Evolutionary conservation across 768 basidiomycete species (phyloP).

Genomic region (Pleurotus sapidus): DNA sequence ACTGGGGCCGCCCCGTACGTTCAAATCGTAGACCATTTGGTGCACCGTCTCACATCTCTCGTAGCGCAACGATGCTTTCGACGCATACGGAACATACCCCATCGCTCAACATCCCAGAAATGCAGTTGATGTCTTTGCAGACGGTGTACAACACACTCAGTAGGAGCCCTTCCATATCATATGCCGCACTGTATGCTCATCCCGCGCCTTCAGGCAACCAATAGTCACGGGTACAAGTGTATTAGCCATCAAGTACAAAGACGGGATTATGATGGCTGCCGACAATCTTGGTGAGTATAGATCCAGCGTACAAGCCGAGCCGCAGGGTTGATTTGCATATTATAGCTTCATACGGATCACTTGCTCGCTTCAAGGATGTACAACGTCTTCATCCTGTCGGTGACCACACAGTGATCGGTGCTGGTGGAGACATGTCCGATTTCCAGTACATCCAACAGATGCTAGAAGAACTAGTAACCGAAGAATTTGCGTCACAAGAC

Average conservation of each 20-base stretch:
- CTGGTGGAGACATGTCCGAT: conserved; percentile 96
- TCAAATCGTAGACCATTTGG: neutral
- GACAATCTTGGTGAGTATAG: conserved; percentile 83
- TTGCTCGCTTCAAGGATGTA: conserved; percentile 94
- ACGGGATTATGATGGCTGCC: conserved; percentile 97
- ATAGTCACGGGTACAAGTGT: conserved; percentile 98
- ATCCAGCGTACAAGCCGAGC: neutral
- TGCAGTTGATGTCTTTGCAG: conserved; percentile 52
- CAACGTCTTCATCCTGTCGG: conserved; percentile 87
- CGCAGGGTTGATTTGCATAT: neutral
- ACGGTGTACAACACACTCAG: conserved; percentile 81
- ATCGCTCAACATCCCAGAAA: conserved; percentile 58
- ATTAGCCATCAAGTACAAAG: conserved; percentile 91
- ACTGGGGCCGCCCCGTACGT: conserved; percentile 80
- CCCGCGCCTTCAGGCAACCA: conserved; percentile 59
- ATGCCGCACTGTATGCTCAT: neutral
- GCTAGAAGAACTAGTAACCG: conserved; percentile 73
- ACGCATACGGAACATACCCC: conserved; percentile 77
- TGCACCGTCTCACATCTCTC: neutral
- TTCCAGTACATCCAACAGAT: conserved; percentile 88
- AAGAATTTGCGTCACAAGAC: conserved; percentile 81
- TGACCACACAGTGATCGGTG: conserved; percentile 82
- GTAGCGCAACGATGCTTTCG: conserved; percentile 73
- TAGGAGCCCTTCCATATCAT: conserved; percentile 26
- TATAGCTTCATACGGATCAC: conserved; percentile 92